Evolutionary conservation across 2,329 filamentous ascomycete genomes (phyloP).

Genomic region (Calonectria pteridis): DNA sequence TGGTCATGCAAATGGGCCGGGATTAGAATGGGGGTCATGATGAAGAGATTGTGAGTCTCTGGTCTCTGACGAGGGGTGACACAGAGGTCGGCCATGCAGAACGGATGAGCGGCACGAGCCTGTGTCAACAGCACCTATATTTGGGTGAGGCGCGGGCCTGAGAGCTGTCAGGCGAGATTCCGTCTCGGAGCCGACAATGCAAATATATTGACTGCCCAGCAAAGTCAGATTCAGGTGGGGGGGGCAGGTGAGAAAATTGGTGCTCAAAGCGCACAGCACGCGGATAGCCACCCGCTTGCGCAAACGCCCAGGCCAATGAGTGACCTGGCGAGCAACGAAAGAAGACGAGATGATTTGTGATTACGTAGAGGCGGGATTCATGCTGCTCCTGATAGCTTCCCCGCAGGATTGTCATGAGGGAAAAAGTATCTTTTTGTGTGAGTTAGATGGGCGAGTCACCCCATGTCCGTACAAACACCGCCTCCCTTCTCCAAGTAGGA

Average conservation of each 20-base stretch:
- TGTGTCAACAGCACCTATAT: slow-evolving; percentile 2
- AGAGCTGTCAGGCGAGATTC: background rate
- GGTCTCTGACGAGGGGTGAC: background rate
- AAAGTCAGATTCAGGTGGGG: slow-evolving; percentile 6
- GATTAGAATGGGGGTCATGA: background rate
- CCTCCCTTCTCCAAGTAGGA: slow-evolving; percentile 1
- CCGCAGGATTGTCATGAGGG: slow-evolving; percentile 7
- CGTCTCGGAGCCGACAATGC: background rate
- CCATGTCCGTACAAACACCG: background rate
- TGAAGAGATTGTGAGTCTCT: background rate
- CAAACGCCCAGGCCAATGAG: background rate
- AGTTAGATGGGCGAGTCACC: background rate
- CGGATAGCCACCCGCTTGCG: background rate
- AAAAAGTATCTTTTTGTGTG: background rate
- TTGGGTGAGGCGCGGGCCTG: background rate
- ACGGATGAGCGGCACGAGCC: slow-evolving; percentile 17
- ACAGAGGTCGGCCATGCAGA: background rate
- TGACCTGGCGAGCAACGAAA: background rate
- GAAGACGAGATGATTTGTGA: slow-evolving; percentile 1
- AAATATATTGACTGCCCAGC: background rate
- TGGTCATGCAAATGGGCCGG: background rate
- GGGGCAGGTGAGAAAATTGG: background rate
- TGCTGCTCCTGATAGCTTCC: background rate
- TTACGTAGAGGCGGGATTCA: slow-evolving; percentile 1
- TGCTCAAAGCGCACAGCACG: background rate